These are phyloP conservation scores for Fusarium sp. DNA, from an alignment of 2,329 filamentous ascomycete genomes.

Conservation along the genomic window DNA sequence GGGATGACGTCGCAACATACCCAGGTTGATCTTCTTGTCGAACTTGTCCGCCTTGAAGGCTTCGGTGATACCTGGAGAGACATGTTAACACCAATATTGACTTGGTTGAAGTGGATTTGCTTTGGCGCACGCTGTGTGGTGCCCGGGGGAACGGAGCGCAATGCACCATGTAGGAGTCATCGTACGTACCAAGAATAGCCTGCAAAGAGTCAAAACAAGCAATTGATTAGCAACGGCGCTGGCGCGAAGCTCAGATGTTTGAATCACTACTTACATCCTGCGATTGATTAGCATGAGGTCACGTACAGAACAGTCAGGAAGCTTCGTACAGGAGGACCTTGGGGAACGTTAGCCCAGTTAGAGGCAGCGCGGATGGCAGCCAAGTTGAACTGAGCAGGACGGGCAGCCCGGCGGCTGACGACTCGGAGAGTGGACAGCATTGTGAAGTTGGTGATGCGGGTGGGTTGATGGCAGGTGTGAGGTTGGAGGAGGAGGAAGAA, in stretches of 20 bases:
- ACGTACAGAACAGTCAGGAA: slow-evolving; percentile 21
- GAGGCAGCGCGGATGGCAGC: slow-evolving; percentile 71
- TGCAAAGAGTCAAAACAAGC: slow-evolving; percentile 53
- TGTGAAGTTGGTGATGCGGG: slow-evolving; percentile 47
- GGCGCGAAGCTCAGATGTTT: slow-evolving; percentile 18
- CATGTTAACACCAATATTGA: slow-evolving; percentile 43
- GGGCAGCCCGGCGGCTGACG: slow-evolving; percentile 64
- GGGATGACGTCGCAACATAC: slow-evolving; percentile 61
- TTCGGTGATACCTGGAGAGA: slow-evolving; percentile 83
- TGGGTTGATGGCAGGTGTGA: slow-evolving; percentile 28
- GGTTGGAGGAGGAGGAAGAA: slow-evolving; percentile 30
- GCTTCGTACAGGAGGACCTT: slow-evolving; percentile 89
- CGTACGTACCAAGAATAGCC: slow-evolving; percentile 79
- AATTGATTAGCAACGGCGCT: slow-evolving; percentile 44
- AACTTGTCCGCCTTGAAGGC: slow-evolving; percentile 98
- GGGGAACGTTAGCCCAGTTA: slow-evolving; percentile 90
- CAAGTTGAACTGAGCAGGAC: slow-evolving; percentile 56
- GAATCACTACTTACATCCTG: slow-evolving; percentile 56
- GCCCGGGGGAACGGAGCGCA: slow-evolving; percentile 29
- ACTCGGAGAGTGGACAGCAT: slow-evolving; percentile 71
- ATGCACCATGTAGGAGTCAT: slow-evolving; percentile 38
- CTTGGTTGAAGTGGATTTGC: slow-evolving; percentile 26
- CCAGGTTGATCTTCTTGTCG: slow-evolving; percentile 97
- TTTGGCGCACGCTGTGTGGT: slow-evolving; percentile 18
- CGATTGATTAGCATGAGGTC: slow-evolving; percentile 37